phyloP scores from a whole-genome alignment of 2,329 filamentous ascomycete species.

The Penicillium griseofulvum region DNA sequence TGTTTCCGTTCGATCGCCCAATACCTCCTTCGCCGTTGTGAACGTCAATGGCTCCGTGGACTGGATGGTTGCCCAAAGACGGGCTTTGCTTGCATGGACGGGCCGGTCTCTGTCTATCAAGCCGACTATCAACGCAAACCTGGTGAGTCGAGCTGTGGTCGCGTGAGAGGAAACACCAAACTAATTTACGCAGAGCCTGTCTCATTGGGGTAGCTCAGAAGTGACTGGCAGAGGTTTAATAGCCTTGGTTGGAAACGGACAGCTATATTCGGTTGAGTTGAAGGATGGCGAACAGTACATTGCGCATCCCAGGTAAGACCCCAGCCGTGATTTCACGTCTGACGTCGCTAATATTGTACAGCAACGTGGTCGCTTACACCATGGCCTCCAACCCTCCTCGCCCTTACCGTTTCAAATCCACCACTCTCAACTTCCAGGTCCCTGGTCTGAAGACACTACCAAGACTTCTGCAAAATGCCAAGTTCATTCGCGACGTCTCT shows the following conservation, averaged over 20 bases:
- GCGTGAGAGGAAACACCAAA: not conserved
- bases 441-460: slow-evolving; percentile 62
- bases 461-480: slow-evolving; percentile 63
- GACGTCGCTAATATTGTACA: slow-evolving; percentile 30
- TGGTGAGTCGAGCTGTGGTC: slow-evolving; percentile 49
- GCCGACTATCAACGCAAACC: slow-evolving; percentile 69
- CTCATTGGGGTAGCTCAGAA: slow-evolving; percentile 88
- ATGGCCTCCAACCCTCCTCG: slow-evolving; percentile 69
- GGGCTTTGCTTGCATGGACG: slow-evolving; percentile 92
- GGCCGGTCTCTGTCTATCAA: slow-evolving; percentile 77
- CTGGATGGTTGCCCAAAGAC: slow-evolving; percentile 88
- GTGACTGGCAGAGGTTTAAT: slow-evolving; percentile 84
- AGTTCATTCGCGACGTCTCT: slow-evolving; percentile 71
- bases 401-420: slow-evolving; percentile 84
- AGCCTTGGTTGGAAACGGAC: slow-evolving; percentile 79
- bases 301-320: slow-evolving; percentile 68
- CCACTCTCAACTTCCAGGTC: slow-evolving; percentile 70
- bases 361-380: slow-evolving; percentile 87
- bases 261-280: slow-evolving; percentile 82
- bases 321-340: not conserved
- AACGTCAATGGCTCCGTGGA: slow-evolving; percentile 91
- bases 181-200: slow-evolving; percentile 58
- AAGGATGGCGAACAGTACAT: slow-evolving; percentile 84
- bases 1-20: slow-evolving; percentile 80
- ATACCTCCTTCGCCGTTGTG: slow-evolving; percentile 81